Percentiles rank a stretch among this genome's conserved stretches.
These are phyloP conservation scores for Globisporangium paroecandrum DNA, from an alignment of 352 stramenopile species.

Conservation along the genomic window DNA sequence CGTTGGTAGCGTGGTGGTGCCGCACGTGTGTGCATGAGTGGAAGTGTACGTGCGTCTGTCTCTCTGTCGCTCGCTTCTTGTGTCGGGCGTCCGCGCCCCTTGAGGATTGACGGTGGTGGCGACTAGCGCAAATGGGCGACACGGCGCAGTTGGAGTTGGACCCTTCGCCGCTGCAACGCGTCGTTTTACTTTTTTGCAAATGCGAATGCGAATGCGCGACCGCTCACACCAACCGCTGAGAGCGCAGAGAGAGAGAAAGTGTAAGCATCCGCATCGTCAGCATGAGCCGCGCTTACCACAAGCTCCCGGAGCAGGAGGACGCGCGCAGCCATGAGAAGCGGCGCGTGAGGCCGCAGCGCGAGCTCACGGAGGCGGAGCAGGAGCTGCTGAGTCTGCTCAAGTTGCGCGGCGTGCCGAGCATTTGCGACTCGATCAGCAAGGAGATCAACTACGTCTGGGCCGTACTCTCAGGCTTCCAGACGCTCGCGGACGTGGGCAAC, in stretches of 20 bases:
- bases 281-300: slow-evolving; percentile 32
- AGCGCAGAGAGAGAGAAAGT: background rate
- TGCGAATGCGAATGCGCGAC: background rate
- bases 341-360: slow-evolving; percentile 9
- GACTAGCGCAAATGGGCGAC: slow-evolving; percentile 13
- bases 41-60: background rate
- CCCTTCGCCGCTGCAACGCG: background rate
- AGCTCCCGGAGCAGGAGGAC: slow-evolving; percentile 15
- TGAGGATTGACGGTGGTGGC: slow-evolving; percentile 6
- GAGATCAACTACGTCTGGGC: slow-evolving; percentile 80
- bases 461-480: slow-evolving; percentile 65
- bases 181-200: background rate
- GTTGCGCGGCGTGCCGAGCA: slow-evolving; percentile 50
- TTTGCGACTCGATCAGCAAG: slow-evolving; percentile 67
- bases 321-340: slow-evolving; percentile 6
- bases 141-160: background rate
- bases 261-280: background rate
- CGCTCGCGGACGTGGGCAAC: slow-evolving; percentile 57
- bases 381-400: slow-evolving; percentile 66
- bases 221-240: background rate
- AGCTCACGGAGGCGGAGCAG: slow-evolving; percentile 57
- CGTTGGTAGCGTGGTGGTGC: background rate
- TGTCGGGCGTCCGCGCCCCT: background rate
- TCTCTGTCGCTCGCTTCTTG: background rate
- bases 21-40: background rate